phyloP scores from a whole-genome alignment of 1,139 yeast genomes.

The Kodamaea ohmeri region DNA sequence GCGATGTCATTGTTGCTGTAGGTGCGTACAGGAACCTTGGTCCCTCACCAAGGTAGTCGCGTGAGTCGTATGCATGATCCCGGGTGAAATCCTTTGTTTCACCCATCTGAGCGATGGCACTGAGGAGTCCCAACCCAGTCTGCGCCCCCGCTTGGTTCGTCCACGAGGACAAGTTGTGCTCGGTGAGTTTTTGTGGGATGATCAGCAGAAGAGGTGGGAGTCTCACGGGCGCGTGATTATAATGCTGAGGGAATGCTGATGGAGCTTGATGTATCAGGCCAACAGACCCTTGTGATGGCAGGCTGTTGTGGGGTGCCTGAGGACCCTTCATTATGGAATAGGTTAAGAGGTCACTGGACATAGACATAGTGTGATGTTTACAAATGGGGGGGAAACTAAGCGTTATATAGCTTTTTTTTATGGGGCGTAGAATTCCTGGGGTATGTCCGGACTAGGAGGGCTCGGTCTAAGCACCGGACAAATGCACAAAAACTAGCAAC shows the following conservation, averaged over 20 bases:
- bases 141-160: conserved; percentile 9
- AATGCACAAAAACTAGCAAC: neutral
- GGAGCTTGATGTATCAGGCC: conserved; percentile 8
- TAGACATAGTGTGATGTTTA: conserved; percentile 1
- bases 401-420: conserved; percentile 5
- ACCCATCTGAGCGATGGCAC: conserved; percentile 15
- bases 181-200: conserved; percentile 12
- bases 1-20: neutral
- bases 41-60: neutral
- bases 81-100: neutral
- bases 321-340: conserved; percentile 35
- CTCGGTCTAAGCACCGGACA: neutral
- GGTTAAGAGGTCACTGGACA: conserved; percentile 31
- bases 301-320: conserved; percentile 5
- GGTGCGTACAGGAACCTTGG: conserved; percentile 3
- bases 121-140: conserved; percentile 18
- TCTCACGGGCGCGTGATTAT: conserved; percentile 4
- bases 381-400: neutral
- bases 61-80: neutral
- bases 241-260: conserved; percentile 16
- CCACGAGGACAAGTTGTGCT: conserved; percentile 14
- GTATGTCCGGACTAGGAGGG: conserved; percentile 6
- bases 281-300: conserved; percentile 6
- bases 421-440: conserved; percentile 9
- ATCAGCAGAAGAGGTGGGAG: conserved; percentile 7